Base-by-base conservation (phyloP, 169 alveolate genomes). In the Plasmodium inui region DNA sequence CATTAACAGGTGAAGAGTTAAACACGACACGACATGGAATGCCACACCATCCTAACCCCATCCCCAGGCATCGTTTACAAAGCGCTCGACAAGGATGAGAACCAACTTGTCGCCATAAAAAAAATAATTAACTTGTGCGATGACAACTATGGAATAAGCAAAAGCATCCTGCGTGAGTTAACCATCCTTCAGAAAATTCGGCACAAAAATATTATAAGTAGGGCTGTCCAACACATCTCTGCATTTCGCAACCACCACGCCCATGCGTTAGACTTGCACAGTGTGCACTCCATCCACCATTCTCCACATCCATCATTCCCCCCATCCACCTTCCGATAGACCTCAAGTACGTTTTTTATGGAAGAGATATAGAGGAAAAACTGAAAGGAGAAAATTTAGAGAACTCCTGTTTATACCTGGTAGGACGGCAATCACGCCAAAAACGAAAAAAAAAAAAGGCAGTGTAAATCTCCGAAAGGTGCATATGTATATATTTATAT, bases 151-250 rank as follows among this genome's bases (percentile, higher is more conserved):
- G 94, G 94, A 8, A 81, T 90, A 90, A 90, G 94, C 55, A 90
- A 90, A 46, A 80, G 83, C 46, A 90, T 90, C 28, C 74, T 90
- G 53, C 37, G 94, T 9, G 94, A 90, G 72, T 28, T 90, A 72
- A 90, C 92, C 26, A 81, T 90, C 72, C 91, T 90, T n/a, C 90
- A 90, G 83, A 90, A 90, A 55, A 90, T 90, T 41, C 81, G 82
- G 34, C 94, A 90, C 91, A 81, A 90, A 81, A 90, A 90, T 90
- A 81, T 90, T 41, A 81, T 90, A 34, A 30, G 93, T 88, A 88
- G 57, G 57, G 0, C 19, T 12, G 19, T 46, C 57, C 57, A 46
- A 14, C 19, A 3, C 19, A 14, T 0, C 57, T 1, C 6, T 10
- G 0, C 19, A 2, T 9, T 46, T 9, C 19, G 10, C 19, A n/a